Evolutionary conservation across 345 rosid genomes (phyloP).

Genomic region (Citrus sp.): DNA sequence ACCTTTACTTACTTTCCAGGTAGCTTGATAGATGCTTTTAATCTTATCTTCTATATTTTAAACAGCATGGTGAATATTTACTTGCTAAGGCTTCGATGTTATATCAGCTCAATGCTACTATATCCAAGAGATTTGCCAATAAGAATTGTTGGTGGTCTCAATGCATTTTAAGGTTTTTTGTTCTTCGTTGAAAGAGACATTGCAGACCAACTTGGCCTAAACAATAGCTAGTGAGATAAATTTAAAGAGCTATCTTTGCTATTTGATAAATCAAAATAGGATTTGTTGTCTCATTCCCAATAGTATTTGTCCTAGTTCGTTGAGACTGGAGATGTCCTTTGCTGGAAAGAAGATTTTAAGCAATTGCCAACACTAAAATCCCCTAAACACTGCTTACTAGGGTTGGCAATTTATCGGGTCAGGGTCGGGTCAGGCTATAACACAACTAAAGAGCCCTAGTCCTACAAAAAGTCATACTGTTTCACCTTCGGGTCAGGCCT

Average conservation of each 20-base stretch:
- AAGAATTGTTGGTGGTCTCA: neutral
- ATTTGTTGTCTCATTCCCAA: neutral
- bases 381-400: no score
- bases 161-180: neutral
- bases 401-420: no score
- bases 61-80: neutral
- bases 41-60: neutral
- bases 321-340: neutral
- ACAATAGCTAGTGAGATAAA: neutral
- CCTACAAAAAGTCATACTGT: no score
- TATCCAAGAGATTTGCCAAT: neutral
- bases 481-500: accelerated
- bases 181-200: neutral
- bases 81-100: neutral
- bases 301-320: neutral
- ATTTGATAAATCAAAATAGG: neutral
- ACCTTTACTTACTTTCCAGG: neutral
- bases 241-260: neutral
- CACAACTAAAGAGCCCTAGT: no score
- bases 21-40: neutral
- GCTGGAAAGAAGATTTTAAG: neutral
- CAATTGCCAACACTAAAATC: neutral
- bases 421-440: no score
- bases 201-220: neutral
- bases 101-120: neutral